A percentile compares a stretch with the other conserved stretches of the same genome.
Evolutionary conservation across 805 yeast species (phyloP).

Genomic region (Hanseniaspora hatyaiensis): DNA sequence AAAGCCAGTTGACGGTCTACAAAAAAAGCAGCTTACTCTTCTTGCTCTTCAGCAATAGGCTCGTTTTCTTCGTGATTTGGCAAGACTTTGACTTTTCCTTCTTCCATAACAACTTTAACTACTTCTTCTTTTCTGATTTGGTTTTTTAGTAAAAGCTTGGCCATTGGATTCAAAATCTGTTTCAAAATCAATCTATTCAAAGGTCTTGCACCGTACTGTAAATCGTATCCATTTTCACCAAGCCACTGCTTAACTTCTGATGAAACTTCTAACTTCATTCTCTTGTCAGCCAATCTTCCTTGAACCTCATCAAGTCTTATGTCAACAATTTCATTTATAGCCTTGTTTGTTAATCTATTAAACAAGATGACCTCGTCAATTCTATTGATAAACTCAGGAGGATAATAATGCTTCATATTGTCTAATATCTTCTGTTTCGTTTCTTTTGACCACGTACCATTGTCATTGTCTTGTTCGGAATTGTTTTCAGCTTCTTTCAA

Average conservation of each 20-base stretch:
- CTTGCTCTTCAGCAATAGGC: conserved; percentile 18
- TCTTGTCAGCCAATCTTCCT: conserved; percentile 63
- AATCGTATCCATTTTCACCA: conserved; percentile 79
- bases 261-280: conserved; percentile 50
- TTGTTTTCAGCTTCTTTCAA: conserved; percentile 44
- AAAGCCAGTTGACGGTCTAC: too few relatives aligned
- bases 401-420: conserved; percentile 58
- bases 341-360: conserved; percentile 70
- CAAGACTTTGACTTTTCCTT: conserved; percentile 35
- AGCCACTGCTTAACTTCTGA: conserved; percentile 66
- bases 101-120: conserved; percentile 39
- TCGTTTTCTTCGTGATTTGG: conserved; percentile 37
- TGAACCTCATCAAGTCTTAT: conserved; percentile 73
- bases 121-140: conserved; percentile 50
- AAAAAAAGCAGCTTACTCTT: background rate
- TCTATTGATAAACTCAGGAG: conserved; percentile 93
- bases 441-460: conserved; percentile 44
- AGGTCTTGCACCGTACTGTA: conserved; percentile 91
- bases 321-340: conserved; percentile 70
- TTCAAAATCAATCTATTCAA: conserved; percentile 81
- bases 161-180: conserved; percentile 77
- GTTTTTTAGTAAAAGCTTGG: conserved; percentile 67
- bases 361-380: conserved; percentile 88
- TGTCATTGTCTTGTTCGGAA: conserved; percentile 34
- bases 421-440: conserved; percentile 53